These are phyloP conservation scores for Cytauxzoon felis DNA, from an alignment of 169 alveolate genomes.

Conservation along the genomic window DNA sequence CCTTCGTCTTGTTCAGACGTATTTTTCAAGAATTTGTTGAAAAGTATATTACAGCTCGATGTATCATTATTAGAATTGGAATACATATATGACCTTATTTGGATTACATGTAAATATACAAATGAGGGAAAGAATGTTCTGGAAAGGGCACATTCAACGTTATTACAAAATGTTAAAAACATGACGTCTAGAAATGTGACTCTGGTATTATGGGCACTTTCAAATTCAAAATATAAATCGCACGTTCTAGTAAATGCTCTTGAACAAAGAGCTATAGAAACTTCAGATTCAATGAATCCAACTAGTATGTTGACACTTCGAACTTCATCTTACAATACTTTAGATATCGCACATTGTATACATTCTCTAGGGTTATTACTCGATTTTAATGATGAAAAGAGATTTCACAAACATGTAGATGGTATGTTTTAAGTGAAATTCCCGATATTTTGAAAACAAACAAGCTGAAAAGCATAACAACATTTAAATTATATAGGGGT, in stretches of 20 bases:
- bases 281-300: slow-evolving; percentile 20
- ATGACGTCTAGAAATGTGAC: slow-evolving; percentile 35
- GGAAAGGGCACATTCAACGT: not conserved
- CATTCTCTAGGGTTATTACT: too few species aligned
- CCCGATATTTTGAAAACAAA: not conserved
- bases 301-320: slow-evolving; percentile 20
- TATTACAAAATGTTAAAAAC: not conserved
- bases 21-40: slow-evolving; percentile 23
- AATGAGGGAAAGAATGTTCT: slow-evolving; percentile 4
- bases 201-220: slow-evolving; percentile 51
- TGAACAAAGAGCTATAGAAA: slow-evolving; percentile 35
- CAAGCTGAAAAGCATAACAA: not conserved
- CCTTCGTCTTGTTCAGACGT: slow-evolving; percentile 24
- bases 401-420: slow-evolving; percentile 29
- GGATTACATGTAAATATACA: slow-evolving; percentile 42
- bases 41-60: slow-evolving; percentile 15
- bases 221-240: slow-evolving; percentile 15
- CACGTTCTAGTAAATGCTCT: slow-evolving; percentile 24
- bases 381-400: not conserved
- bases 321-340: too few species aligned
- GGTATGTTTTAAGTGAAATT: not conserved
- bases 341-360: too few species aligned
- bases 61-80: slow-evolving; percentile 1
- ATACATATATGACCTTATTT: slow-evolving; percentile 35
- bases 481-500: not conserved